Base-by-base conservation (phyloP, 2,329 filamentous ascomycete species). In the Ascochyta clinopodiicola region DNA sequence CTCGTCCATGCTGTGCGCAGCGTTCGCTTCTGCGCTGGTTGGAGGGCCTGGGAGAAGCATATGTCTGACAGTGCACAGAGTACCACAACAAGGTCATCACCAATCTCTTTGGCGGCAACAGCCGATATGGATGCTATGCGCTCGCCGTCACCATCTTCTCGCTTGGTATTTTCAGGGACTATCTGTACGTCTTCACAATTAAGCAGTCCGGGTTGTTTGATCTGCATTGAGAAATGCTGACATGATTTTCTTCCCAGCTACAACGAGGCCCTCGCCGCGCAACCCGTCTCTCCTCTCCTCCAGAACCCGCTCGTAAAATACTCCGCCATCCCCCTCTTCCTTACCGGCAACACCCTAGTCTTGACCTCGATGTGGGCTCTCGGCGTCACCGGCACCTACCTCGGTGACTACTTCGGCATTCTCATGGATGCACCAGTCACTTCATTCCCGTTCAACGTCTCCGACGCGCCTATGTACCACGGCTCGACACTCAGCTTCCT, bases 341-440 rank as follows among this genome's bases (percentile, higher is more conserved):
- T 83, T 25, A 73, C 80, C 34, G 95, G 95, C 55, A 97, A 96
- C 76, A 77, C 89, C 46, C 86, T 99, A 32, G 95, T 99, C 44
- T 69, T 98, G 45, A 88, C 89, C 31, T 95, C 90, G 58, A 98
- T 96, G 79, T 97, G 88, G 87, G 90, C 88, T 31, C 86, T 99
- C 36, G 95, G 95, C 54, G 86, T 99, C 70, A 97, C 92, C 0
- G 95, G 95, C 60, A 99, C 95, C 34, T 99, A 97, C 75, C 82
- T 99, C 32, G 95, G 95, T 67, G 95, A 99, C 81, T 99, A 99
- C 82, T 99, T 98, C 74, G 95, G 95, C 66, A 97, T 98, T 75
- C 83, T 99, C 63, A 96, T 97, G 92, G 94, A 98, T 74, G 81
- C 89, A 65, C 94, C 94, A 69, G 93, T 99, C 47, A 96, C 92